Base-by-base conservation (phyloP, 2,329 filamentous ascomycete species). In the Chaetomium globosum region DNA sequence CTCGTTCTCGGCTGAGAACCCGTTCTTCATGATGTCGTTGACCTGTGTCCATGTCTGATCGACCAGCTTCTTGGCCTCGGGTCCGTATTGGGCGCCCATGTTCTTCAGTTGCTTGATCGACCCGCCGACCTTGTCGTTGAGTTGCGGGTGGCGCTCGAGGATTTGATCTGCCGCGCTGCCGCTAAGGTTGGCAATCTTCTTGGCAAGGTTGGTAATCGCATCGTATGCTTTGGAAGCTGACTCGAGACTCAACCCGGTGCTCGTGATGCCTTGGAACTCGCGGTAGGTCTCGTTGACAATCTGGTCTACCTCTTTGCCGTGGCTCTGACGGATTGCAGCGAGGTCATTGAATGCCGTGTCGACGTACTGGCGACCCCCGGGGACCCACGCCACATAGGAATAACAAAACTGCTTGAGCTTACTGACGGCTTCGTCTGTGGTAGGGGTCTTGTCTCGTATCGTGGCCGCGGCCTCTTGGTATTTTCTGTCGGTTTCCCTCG, bases 61-160 rank as follows among this genome's bases (percentile, higher is more conserved):
- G 5, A 90, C 84, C 75, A 91, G 83, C 81, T 92, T 88, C 83
- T 92, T 91, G 0, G 88, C 89, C 73, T 92, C 88, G 0, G 89
- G 90, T 0, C 90, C 90, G 71, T 89, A 89, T 65, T 86, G 80
- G 16, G 91, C 84, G 30, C 87, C 87, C 76, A 91, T 82, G 69
- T 87, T 76, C 82, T 91, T 90, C 58, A 93, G 79, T 74, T 90
- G 84, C 58, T 90, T 85, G 53, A 90, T 77, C 70, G 85, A 87
- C 12, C 85, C 86, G 16, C 89, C 89, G 9, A 92, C 77, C 77
- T 89, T 88, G 73, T 92, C 84, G 80, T 91, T 91, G 23, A 91
- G 72, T 70, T 89, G 76, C 0, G 90, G 90, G 74, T 93, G 89
- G 74, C 91, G 91, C 72, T 92, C 83, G 59, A 92, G 75, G 51